A percentile compares a stretch with the other conserved stretches of the same genome.
These are phyloP conservation scores for Diplodia intermedia DNA, from an alignment of 2,329 filamentous ascomycete species.

Conservation along the genomic window DNA sequence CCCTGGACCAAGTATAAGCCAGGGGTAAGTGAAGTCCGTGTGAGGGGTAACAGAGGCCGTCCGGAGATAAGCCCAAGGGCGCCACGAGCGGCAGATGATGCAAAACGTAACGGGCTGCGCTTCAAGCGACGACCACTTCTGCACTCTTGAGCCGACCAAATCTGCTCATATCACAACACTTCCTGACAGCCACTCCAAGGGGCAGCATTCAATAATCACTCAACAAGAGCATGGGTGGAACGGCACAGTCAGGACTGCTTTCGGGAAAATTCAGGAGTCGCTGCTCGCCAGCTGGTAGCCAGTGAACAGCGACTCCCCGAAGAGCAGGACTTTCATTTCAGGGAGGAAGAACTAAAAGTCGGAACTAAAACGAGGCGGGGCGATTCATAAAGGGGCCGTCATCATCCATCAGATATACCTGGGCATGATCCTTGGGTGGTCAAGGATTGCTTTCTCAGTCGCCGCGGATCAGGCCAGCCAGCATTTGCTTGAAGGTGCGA, in stretches of 20 bases:
- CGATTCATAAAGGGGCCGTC: background rate
- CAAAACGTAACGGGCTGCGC: conserved; percentile 6
- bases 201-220: background rate
- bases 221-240: background rate
- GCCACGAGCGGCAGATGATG: conserved; percentile 18
- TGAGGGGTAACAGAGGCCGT: too few species aligned
- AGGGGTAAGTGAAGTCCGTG: too few species aligned
- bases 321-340: conserved; percentile 25
- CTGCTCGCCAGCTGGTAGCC: background rate
- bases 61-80: background rate
- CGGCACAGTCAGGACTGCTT: conserved; percentile 20
- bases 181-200: too few species aligned
- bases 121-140: background rate
- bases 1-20: too few species aligned
- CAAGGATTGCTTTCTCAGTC: background rate
- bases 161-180: background rate
- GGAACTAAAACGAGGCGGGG: background rate
- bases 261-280: background rate
- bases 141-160: background rate
- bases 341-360: background rate
- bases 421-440: background rate
- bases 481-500: conserved; percentile 43
- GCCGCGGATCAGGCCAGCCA: conserved; percentile 10
- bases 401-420: background rate
- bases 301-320: conserved; percentile 2